Evolutionary conservation across 306 rosid species (phyloP), one percentile per base, ranked within the genome.

Genomic region (Inga leiocalycina): DNA sequence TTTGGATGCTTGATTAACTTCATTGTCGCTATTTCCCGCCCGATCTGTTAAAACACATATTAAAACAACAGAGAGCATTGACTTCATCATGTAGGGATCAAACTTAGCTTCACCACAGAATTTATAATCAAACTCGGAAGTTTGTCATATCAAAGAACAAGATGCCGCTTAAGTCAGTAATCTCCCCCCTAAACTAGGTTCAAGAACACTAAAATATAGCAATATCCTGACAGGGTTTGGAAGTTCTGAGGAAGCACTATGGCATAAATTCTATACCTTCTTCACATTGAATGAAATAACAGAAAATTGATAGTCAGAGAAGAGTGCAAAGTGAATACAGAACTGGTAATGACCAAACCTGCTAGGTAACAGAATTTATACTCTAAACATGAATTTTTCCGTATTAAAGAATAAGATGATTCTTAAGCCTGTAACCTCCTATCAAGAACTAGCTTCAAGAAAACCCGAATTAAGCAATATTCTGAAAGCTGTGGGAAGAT

Each of bases 1-100:
- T 96, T 90, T 22, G 99, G 99, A 91, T 96, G 99, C 93, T 92
- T 91, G 81, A 96, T 89, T 82, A 96, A 86, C 89, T 96, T 96
- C 99, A 96, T 96, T 22, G 97, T 96, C n/a, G 93, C 99, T 52
- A 96, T 77, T 86, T 96, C 99, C 78, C 98, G 85, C 87, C 77
- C 91, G 85, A 96, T 96, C 99, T 96, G 93, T 54, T 75, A 79
- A 81, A 82, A 76, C 10, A 73, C 64, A 82, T 56, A 2, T 59
- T 8, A n/a, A n/a, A 59, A 57, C 4, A 57, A 59, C 22, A 59
- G 71, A 84, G 72, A 80, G 45, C 74, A 48, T 68, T 69, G 27
- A 39, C 27, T 71, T 66, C 68, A 75, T 75, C 49, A n/a, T 70
- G 84, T 44, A 79, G 70, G 70, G 79, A 15, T 78, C 64, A 35